Conservation (phyloP, 2,329 filamentous ascomycete genomes). For the Fusarium sp. region DNA sequence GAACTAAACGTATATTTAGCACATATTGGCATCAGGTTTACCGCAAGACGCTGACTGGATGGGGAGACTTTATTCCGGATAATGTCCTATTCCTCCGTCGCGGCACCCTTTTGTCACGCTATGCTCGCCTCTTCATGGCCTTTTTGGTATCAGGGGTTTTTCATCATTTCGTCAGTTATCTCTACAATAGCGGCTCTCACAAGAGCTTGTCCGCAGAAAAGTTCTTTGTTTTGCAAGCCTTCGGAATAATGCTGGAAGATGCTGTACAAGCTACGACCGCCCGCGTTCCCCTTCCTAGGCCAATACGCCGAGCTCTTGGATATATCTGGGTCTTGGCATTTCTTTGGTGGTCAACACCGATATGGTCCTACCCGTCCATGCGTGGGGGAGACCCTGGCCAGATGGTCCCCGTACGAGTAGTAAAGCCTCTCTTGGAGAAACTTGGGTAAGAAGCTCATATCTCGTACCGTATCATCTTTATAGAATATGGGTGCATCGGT, state of each 20-base stretch:
- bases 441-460: no score
- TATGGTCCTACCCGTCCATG: neutral
- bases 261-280: neutral
- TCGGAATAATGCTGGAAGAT: conserved; percentile 1
- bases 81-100: neutral
- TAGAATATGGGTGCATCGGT: no score
- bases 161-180: conserved; percentile 1
- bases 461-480: no score
- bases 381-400: neutral
- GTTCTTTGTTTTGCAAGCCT: neutral
- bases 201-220: neutral
- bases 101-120: neutral
- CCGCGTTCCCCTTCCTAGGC: neutral
- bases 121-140: neutral
- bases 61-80: conserved; percentile 7
- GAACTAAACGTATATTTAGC: neutral
- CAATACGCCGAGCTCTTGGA: neutral
- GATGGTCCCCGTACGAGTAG: conserved; percentile 5
- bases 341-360: neutral
- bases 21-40: conserved; percentile 17
- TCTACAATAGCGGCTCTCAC: neutral
- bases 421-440: no score
- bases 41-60: neutral
- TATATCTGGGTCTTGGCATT: conserved; percentile 2
- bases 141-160: neutral